Evolutionary conservation across 768 basidiomycete genomes (phyloP).

Genomic region (Leccinum disarticulatum): DNA sequence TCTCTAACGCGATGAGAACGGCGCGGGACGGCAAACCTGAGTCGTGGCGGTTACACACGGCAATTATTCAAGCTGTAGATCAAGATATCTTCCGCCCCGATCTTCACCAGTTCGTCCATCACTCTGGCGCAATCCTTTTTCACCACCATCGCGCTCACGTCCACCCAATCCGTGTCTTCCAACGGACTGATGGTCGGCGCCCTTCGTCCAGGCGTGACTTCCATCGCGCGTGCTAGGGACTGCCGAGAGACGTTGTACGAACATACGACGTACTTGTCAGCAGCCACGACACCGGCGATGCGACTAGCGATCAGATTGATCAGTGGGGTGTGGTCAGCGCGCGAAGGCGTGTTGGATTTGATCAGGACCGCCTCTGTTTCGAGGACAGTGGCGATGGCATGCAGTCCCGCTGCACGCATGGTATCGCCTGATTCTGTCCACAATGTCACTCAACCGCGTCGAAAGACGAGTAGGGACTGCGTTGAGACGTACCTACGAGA

Average conservation of each 20-base stretch:
- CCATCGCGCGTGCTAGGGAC: conserved; percentile 57
- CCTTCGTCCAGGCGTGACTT: conserved; percentile 83
- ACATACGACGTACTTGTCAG: conserved; percentile 82
- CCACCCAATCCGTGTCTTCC: conserved; percentile 86
- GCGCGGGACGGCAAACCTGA: neutral
- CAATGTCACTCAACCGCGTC: neutral
- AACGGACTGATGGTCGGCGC: conserved; percentile 87
- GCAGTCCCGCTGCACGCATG: conserved; percentile 96
- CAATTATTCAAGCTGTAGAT: conserved; percentile 92
- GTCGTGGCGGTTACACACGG: conserved; percentile 55
- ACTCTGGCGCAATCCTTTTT: conserved; percentile 74
- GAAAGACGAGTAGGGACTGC: neutral
- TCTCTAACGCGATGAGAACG: neutral
- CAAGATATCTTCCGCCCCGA: conserved; percentile 90
- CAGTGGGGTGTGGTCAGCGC: conserved; percentile 60
- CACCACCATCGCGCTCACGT: conserved; percentile 90
- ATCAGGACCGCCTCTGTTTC: conserved; percentile 91
- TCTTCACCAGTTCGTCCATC: conserved; percentile 83
- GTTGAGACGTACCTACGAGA: conserved; percentile 74
- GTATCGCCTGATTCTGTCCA: conserved; percentile 93
- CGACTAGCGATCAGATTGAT: conserved; percentile 82
- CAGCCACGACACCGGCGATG: conserved; percentile 89
- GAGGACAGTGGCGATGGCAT: conserved; percentile 88
- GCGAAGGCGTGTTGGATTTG: conserved; percentile 66
- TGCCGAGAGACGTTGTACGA: conserved; percentile 87